phyloP scores from a whole-genome alignment of 2,329 filamentous ascomycete species.

The Xylariaceae sp. region DNA sequence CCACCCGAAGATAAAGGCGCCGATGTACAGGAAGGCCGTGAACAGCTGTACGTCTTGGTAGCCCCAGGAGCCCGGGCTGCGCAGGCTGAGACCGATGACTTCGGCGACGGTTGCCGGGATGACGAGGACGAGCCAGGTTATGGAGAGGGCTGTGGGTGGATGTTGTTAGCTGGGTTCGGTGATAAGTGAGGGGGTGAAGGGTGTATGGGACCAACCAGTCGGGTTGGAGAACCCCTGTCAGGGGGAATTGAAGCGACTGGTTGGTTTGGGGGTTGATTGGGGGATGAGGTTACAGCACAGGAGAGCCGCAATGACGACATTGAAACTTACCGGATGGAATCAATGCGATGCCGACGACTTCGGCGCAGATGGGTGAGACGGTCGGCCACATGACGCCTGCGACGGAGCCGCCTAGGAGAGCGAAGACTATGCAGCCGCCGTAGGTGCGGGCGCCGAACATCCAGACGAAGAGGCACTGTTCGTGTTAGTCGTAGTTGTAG shows the following conservation, averaged over 20 bases:
- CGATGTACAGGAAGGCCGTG: slow-evolving; percentile 55
- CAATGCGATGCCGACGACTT: slow-evolving; percentile 65
- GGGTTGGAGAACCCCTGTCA: no score
- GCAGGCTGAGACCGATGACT: slow-evolving; percentile 56
- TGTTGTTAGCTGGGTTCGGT: not conserved
- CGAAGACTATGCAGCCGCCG: slow-evolving; percentile 65
- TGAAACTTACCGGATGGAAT: slow-evolving; percentile 54
- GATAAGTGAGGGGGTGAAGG: not conserved
- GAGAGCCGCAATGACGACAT: not conserved
- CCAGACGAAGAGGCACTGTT: slow-evolving; percentile 61
- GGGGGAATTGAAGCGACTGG: no score
- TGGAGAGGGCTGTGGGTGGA: slow-evolving; percentile 46
- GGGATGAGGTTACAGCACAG: not conserved
- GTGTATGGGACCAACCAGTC: no score
- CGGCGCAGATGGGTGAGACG: slow-evolving; percentile 63
- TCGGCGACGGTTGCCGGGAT: slow-evolving; percentile 66
- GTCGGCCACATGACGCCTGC: slow-evolving; percentile 68
- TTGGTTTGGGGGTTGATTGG: no score
- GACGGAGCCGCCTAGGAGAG: slow-evolving; percentile 59
- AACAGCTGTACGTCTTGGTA: slow-evolving; percentile 55
- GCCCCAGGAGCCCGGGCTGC: slow-evolving; percentile 37
- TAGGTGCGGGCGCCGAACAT: slow-evolving; percentile 59
- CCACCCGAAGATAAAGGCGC: slow-evolving; percentile 46
- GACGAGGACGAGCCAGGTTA: slow-evolving; percentile 67
- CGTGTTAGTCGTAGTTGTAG: no score